A percentile compares a stretch with the other conserved stretches of the same genome.
These are phyloP conservation scores for Cyclotella baltica DNA, from an alignment of 108 stramenopile genomes.

Conservation along the genomic window DNA sequence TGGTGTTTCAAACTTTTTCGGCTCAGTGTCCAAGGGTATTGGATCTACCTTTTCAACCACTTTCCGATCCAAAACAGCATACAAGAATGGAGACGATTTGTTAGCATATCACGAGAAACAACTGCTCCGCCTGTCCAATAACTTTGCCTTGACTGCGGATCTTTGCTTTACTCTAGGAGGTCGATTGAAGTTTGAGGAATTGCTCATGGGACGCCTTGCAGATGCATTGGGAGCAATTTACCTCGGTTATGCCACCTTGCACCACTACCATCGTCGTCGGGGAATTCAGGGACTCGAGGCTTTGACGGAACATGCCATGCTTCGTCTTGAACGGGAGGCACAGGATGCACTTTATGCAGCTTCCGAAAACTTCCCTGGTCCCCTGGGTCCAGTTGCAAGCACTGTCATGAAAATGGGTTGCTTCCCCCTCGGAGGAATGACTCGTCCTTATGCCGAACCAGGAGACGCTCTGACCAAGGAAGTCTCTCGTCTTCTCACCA, in stretches of 20 bases:
- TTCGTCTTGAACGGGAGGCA: constrained; percentile 88
- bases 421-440: constrained; percentile 88
- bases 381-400: constrained; percentile 81
- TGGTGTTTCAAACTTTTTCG: constrained; percentile 85
- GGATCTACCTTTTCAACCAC: constrained; percentile 74
- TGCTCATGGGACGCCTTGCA: constrained; percentile 94
- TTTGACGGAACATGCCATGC: constrained; percentile 97
- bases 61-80: constrained; percentile 84
- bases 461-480: constrained; percentile 92
- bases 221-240: constrained; percentile 97
- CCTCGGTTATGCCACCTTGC: constrained; percentile 97
- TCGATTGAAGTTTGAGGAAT: constrained; percentile 97
- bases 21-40: constrained; percentile 78
- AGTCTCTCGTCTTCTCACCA: constrained; percentile 91
- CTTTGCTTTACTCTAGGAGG: constrained; percentile 96
- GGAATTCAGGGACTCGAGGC: constrained; percentile 93
- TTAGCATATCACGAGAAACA: constrained; percentile 89
- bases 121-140: constrained; percentile 93
- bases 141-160: constrained; percentile 96
- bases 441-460: constrained; percentile 89
- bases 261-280: constrained; percentile 91
- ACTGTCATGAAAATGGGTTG: constrained; percentile 92
- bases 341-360: constrained; percentile 93
- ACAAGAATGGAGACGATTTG: constrained; percentile 91
- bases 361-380: constrained; percentile 96